Evolutionary conservation across 164 flowering plant species (phyloP).

Genomic region (Tinospora cordifolia): DNA sequence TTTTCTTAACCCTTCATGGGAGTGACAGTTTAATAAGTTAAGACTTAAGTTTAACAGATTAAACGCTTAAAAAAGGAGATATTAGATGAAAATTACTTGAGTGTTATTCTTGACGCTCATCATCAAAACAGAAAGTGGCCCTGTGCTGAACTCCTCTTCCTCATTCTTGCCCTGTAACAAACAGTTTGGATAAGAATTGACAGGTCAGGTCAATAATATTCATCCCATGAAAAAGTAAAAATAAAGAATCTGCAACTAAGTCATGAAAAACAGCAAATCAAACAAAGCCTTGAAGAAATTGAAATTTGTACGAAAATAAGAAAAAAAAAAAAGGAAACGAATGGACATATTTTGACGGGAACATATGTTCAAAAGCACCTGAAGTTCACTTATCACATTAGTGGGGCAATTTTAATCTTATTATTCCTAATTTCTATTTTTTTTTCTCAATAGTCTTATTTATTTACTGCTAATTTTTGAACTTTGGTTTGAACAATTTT

Average conservation of each 20-base stretch:
- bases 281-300: not conserved
- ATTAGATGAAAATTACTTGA: slow-evolving; percentile 40
- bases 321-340: not conserved
- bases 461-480: too few species aligned
- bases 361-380: not conserved
- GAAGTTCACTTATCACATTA: too few species aligned
- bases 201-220: not conserved
- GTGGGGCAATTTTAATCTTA: too few species aligned
- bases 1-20: not conserved
- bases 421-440: too few species aligned
- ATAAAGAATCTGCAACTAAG: not conserved
- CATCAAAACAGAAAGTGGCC: slow-evolving; percentile 89
- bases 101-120: slow-evolving; percentile 92
- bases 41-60: not conserved
- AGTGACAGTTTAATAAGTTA: not conserved
- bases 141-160: slow-evolving; percentile 89
- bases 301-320: not conserved
- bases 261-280: not conserved
- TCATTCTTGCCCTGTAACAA: slow-evolving; percentile 54
- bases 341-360: not conserved
- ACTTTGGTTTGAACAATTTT: too few species aligned
- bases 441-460: too few species aligned
- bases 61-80: not conserved
- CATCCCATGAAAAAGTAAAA: not conserved
- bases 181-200: slow-evolving; percentile 1